Evolutionary conservation across 441 rosid species (phyloP).

Genomic region (Gossypium lobatum): DNA sequence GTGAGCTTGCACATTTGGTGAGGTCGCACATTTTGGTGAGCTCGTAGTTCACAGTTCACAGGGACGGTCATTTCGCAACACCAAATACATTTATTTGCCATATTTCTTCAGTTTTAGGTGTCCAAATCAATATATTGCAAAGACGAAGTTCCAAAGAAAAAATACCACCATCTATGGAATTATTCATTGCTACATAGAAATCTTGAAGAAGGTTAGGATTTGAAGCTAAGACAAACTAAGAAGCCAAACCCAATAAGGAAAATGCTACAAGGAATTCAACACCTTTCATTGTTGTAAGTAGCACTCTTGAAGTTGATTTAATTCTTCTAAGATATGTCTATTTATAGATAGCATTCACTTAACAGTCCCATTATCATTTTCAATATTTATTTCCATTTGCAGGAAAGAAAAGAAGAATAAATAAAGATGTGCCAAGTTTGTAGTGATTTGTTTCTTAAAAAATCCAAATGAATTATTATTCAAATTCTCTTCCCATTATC

Average conservation of each 20-base stretch:
- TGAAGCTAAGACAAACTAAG: neutral
- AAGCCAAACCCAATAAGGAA: neutral
- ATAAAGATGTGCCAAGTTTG: neutral
- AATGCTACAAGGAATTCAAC: neutral
- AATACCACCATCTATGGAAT: neutral
- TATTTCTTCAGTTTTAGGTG: no score
- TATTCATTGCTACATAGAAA: neutral
- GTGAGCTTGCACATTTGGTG: no score
- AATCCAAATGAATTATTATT: neutral
- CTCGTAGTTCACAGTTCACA: no score
- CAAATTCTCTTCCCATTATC: neutral
- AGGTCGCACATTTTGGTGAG: no score
- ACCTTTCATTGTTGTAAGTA: neutral
- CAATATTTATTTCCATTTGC: neutral
- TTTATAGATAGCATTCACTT: slow-evolving; percentile 1
- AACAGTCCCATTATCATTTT: neutral
- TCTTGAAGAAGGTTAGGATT: slow-evolving; percentile 7
- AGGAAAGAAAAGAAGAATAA: neutral
- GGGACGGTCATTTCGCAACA: no score
- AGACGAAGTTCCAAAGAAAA: no score
- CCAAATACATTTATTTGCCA: no score
- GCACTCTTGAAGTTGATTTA: neutral
- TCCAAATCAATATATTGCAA: no score
- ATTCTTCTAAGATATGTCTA: neutral
- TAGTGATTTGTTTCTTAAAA: neutral